Conservation (phyloP, 2,329 filamentous ascomycete genomes). For the Tolypocladium amazonense region DNA sequence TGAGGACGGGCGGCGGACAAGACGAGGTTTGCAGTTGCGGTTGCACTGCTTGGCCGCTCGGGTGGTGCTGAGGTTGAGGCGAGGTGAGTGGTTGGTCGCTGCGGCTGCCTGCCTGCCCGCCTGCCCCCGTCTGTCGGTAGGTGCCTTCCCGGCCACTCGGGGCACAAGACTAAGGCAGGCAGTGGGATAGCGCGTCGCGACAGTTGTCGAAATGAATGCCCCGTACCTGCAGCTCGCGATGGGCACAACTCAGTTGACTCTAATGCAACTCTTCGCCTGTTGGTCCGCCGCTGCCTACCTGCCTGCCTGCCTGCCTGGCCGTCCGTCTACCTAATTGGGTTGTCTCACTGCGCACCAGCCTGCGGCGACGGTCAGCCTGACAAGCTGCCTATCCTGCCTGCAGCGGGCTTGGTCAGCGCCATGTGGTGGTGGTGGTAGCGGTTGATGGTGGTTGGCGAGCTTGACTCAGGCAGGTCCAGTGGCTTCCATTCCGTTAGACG, state of each 20-base stretch:
- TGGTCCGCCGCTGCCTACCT: background rate
- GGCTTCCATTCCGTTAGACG: background rate
- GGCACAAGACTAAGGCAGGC: background rate
- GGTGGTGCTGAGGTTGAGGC: background rate
- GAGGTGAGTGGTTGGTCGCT: background rate
- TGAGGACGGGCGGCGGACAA: background rate
- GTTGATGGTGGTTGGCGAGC: background rate
- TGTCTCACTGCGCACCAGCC: background rate
- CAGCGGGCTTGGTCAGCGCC: no score
- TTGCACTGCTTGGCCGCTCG: background rate
- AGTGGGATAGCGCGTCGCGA: no score
- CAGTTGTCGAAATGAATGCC: background rate
- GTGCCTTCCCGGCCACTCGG: background rate
- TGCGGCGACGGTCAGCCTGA: background rate
- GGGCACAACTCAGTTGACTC: no score
- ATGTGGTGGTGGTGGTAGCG: no score
- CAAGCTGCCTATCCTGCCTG: background rate
- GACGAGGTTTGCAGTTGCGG: background rate
- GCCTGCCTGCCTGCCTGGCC: background rate
- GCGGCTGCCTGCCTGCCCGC: background rate
- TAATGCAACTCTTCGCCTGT: no score
- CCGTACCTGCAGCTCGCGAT: background rate
- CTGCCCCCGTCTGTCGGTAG: background rate
- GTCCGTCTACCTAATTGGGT: background rate
- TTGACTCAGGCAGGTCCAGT: background rate